Base-by-base conservation (phyloP, 257 asterid genomes). In the Penstemon eatonii region DNA sequence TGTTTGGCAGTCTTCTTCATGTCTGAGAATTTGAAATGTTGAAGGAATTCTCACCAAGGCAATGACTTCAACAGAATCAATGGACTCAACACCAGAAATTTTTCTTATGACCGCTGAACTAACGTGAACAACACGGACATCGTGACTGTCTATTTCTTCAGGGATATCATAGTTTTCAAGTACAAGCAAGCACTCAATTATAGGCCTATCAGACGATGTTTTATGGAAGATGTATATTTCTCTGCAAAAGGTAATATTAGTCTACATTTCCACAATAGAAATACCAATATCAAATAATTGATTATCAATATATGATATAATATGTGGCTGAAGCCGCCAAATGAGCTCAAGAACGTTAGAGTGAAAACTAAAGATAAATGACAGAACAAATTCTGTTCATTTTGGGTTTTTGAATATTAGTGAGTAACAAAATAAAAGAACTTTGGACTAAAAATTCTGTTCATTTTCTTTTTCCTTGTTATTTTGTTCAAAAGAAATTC, bases 11-110 rank as follows among this genome's bases (percentile, higher is more conserved):
- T 83, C 86, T 72, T 69, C 81, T 37, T 78, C 82, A 43, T 66
- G 77, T 45, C 59, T 76, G 57, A 79, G 56, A 15, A 44, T 67
- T 60, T 72, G 86, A 82, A 85, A 94, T 39, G 88, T 83, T 65
- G 92, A 76, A 63, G 97, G 97, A 42, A 89, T 89, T 76, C 79
- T 89, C 72, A 87, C 66, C 73, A 94, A 71, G 64, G 97, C 97
- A 69, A 85, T 79, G 85, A 82, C 74, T 57, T 89, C 85, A 68
- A 86, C 77, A 70, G 92, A 84, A 79, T 94, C 96, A 67, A 76
- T 75, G 0, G 96, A 94, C 65, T 85, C 96, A 58, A 94, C 76
- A 74, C 97, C 99, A 6, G 91, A 84, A 47, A 90, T 79, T 76
- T 91, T 91, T 78, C 79, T 85, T 81, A 91, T 81, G 73, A 94